phyloP scores from a whole-genome alignment of 2,329 filamentous ascomycete species.

The Hymenotorrendiella dingleyae region DNA sequence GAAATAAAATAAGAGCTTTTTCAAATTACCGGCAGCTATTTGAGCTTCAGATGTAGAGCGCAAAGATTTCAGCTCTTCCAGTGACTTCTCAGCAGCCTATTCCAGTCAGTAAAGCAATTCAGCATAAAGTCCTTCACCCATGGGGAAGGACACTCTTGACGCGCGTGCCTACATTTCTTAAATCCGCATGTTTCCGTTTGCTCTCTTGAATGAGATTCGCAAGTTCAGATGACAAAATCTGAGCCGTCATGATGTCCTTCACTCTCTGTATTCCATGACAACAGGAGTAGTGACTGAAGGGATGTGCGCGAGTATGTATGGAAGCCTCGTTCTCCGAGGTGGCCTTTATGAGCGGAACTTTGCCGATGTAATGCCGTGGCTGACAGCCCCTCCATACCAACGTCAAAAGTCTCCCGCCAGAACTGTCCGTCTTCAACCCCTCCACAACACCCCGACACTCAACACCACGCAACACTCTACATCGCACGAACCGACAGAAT shows the following conservation, averaged over 20 bases:
- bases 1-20: conserved; percentile 2
- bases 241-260: conserved; percentile 66
- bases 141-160: not conserved
- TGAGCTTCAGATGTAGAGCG: conserved; percentile 65
- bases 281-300: not conserved
- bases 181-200: conserved; percentile 87
- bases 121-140: not conserved
- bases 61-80: conserved; percentile 79
- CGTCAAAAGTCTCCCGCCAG: not conserved
- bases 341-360: conserved; percentile 9
- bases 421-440: not conserved
- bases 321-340: conserved; percentile 7
- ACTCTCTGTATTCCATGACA: conserved; percentile 19
- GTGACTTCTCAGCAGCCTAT: conserved; percentile 88
- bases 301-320: conserved; percentile 3
- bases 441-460: not conserved
- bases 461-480: not conserved
- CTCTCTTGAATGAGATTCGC: conserved; percentile 90
- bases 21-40: conserved; percentile 32
- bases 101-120: conserved; percentile 15
- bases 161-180: conserved; percentile 61
- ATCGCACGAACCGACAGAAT: conserved; percentile 24
- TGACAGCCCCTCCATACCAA: conserved; percentile 5
- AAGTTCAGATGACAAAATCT: conserved; percentile 83
- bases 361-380: conserved; percentile 15